Base-by-base conservation (phyloP, 495 filamentous ascomycete species). In the Neurospora intermedia region DNA sequence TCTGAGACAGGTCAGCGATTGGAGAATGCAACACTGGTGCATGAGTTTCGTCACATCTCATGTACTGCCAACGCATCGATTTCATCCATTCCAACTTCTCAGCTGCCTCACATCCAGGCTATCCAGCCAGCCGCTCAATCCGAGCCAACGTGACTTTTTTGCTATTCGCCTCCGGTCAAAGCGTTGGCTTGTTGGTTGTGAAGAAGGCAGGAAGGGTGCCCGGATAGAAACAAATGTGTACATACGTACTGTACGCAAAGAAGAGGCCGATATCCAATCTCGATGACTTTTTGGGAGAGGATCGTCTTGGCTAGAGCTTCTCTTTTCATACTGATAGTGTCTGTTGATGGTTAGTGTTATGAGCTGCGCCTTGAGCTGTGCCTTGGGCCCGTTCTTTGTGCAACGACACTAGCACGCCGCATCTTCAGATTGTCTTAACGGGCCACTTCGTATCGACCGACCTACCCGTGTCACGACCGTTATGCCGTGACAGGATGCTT, bases 61-160 rank as follows among this genome's bases (percentile, higher is more conserved):
- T 79, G 78, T 78, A 77, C 74, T 79, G 80, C 79, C 80, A 81
- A 72, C 73, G 71, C 75, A 75, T 70, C 75, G 71, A 69, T 75
- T 38, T 73, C 66, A 69, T 54, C 38, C 71, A 72, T 69, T 71
- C 70, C 62, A 71, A 45, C 71, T 74, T 70, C 54, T n/a, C 54
- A 66, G 69, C 69, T 66, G 69, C 66, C 11, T 72, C 31, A 23
- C 42, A 39, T 62, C 27, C 73, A 15, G 18, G 69, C 62, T 69
- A 40, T 70, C 71, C 73, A 72, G 75, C 80, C 80, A 80, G 70
- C 80, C 80, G 70, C 79, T 75, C 74, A 54, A 66, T 69, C 54
- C 27, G 54, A 66, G 54, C 54, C 31, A 35, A 66, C 54, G 27
- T 66, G 54, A 66, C 27, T 66, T 78, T 78, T 81, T 78, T 31